Base-by-base conservation (phyloP, 192 early-diverging fungal species). In the Dissophora ornata region DNA sequence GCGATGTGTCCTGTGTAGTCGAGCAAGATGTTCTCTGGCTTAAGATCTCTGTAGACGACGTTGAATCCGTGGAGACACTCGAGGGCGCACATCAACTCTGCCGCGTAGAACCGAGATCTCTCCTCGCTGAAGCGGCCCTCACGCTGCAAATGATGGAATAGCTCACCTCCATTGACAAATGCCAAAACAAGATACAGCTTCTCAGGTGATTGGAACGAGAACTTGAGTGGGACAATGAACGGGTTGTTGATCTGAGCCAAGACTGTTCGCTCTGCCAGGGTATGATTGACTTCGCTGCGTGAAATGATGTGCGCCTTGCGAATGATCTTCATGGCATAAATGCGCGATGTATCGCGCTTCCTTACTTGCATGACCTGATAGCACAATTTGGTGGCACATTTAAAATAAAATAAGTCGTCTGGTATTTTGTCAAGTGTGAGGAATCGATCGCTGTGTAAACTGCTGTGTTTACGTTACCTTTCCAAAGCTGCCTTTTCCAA, bases 281-380 rank as follows among this genome's bases (percentile, higher is more conserved):
- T 99, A 67, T 99, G 97, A n/a, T 91, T 89, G 26, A 99, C 93
- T 79, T 99, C 95, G 1, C 91, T 90, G 29, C 94, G 90, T 45
- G 95, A 93, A 26, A 99, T 93, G 73, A 98, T 97, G 80, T 97
- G 91, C 48, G 91, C 90, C 85, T 99, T 99, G 40, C 88, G 86
- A 34, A 98, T 84, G 44, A 96, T 94, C 81, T 98, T 98, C 95
- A 99, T 95, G 48, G 97, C 96, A 82, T 97, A 99, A 79, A 98
- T 96, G 62, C 96, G 94, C 57, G 88, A 88, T 30, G 93, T 92
- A 81, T 95, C 93, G 59, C 87, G 88, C 80, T 97, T 97, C 55
- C 95, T 91, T 50, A 97, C 95, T 81, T 95, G 94, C 90, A 95
- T 93, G 15, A 91, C 89, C 84, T 84, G 52, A 58, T 1, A n/a